Base-by-base conservation (phyloP, 805 yeast species). In the Spathaspora girioi region DNA sequence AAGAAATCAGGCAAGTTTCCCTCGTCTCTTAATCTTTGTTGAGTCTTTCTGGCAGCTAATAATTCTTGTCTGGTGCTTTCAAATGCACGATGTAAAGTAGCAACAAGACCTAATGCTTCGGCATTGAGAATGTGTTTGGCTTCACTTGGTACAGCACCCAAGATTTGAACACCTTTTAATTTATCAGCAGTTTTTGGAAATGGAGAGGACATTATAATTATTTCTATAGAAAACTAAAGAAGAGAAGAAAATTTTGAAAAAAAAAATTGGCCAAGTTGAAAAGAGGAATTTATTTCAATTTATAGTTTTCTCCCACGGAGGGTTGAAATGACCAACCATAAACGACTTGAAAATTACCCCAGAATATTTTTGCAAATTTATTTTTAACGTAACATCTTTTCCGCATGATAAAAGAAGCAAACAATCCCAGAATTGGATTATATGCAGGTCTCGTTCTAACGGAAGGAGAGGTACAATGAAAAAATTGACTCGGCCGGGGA, bases 41-140 rank as follows among this genome's bases (percentile, higher is more conserved):
- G 81, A 15, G 64, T 62, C 59, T 81, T 78, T 72, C 94, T 80
- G 70, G 83, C 82, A 46, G 75, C 77, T 57, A 87, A 73, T 55
- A 87, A 72, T 54, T 76, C 70, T 58, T 77, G 73, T 69, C 94
- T 80, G 47, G 76, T 80, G 38, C 63, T 71, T 65, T 87, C 83
- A 76, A 87, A 87, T 48, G 86, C 76, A 65, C 90, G 81, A 68
- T 87, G 94, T 55, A 87, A 75, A 32, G 87, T 73, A 23, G 87
- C 89, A 53, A 87, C 79, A 57, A 87, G 83, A 48, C 82, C 84
- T 52, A 87, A 71, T 4, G 92, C 87, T 59, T 74, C 89, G 15
- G 76, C 67, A 51, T 82, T 79, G 60, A 82, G 75, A 58, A 84
- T 79, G 66, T 81, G 82, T 62, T 75, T 73, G 53, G 83, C 71